Percentiles rank a stretch among this genome's conserved stretches.
These are phyloP conservation scores for Aspergillus udagawae DNA, from an alignment of 2,329 filamentous ascomycete species.

Conservation along the genomic window DNA sequence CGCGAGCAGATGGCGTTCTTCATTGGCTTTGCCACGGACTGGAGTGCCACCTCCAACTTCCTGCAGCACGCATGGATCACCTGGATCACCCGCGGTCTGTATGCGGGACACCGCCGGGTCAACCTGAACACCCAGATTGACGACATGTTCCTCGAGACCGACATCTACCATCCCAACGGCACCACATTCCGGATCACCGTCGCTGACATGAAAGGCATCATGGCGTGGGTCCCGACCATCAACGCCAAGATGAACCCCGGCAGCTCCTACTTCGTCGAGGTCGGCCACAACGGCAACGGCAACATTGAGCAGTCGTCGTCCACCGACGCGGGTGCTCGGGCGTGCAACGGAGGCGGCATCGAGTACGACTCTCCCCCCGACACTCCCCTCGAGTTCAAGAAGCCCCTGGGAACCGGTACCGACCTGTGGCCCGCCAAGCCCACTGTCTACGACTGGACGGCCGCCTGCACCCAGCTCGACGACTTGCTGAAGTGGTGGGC, in stretches of 20 bases:
- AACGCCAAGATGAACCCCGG: slow-evolving; percentile 48
- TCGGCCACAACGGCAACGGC: slow-evolving; percentile 56
- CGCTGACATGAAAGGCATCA: slow-evolving; percentile 46
- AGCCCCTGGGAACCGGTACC: slow-evolving; percentile 49
- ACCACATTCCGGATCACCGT: slow-evolving; percentile 48
- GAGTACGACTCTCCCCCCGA: slow-evolving; percentile 45
- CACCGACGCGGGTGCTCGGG: slow-evolving; percentile 13
- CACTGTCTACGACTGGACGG: slow-evolving; percentile 47
- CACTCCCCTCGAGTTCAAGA: slow-evolving; percentile 48
- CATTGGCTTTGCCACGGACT: slow-evolving; percentile 50
- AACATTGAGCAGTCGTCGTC: slow-evolving; percentile 42
- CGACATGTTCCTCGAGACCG: slow-evolving; percentile 57
- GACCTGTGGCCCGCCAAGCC: slow-evolving; percentile 48
- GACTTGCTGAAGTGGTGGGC: slow-evolving; percentile 53
- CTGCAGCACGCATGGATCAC: slow-evolving; percentile 61
- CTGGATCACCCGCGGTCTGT: slow-evolving; percentile 57
- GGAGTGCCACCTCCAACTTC: slow-evolving; percentile 53
- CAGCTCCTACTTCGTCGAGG: slow-evolving; percentile 51
- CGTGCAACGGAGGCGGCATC: slow-evolving; percentile 38
- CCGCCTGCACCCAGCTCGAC: slow-evolving; percentile 49
- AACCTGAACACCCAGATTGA: slow-evolving; percentile 58
- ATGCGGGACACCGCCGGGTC: slow-evolving; percentile 53
- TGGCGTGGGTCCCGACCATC: slow-evolving; percentile 39
- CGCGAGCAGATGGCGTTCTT: slow-evolving; percentile 63
- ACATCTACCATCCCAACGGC: slow-evolving; percentile 48